These are phyloP conservation scores for Solanum okadae DNA, from an alignment of 257 asterid genomes.

Conservation along the genomic window DNA sequence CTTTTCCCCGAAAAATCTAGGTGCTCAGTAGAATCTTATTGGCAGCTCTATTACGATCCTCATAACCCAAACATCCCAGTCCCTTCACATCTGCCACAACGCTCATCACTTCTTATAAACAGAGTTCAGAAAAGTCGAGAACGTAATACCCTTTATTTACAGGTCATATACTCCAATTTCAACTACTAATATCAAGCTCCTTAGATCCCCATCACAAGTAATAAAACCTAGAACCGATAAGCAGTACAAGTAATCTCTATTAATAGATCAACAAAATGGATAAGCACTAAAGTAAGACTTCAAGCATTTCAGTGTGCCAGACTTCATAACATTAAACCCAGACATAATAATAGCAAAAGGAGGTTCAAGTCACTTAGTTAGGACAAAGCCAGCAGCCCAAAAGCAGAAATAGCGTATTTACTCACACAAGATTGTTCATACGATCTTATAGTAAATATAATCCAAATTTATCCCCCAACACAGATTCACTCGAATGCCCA, in stretches of 20 bases:
- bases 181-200: not conserved
- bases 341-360: not conserved
- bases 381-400: not conserved
- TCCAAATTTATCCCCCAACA: not conserved
- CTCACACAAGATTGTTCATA: not conserved
- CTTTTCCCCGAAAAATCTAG: not conserved
- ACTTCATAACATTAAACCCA: not conserved
- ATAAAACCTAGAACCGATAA: not conserved
- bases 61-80: not conserved
- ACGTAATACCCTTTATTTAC: not conserved
- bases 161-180: not conserved
- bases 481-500: not conserved
- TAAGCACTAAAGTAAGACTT: not conserved
- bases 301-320: not conserved
- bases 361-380: not conserved
- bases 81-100: not conserved
- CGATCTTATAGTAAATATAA: not conserved
- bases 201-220: not conserved
- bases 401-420: not conserved
- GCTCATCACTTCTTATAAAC: not conserved
- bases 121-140: too few species aligned
- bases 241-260: not conserved
- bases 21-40: not conserved
- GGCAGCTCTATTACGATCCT: not conserved
- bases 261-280: not conserved